Conservation (phyloP, 2,329 filamentous ascomycete genomes). For the Chaetomiaceae sp. region DNA sequence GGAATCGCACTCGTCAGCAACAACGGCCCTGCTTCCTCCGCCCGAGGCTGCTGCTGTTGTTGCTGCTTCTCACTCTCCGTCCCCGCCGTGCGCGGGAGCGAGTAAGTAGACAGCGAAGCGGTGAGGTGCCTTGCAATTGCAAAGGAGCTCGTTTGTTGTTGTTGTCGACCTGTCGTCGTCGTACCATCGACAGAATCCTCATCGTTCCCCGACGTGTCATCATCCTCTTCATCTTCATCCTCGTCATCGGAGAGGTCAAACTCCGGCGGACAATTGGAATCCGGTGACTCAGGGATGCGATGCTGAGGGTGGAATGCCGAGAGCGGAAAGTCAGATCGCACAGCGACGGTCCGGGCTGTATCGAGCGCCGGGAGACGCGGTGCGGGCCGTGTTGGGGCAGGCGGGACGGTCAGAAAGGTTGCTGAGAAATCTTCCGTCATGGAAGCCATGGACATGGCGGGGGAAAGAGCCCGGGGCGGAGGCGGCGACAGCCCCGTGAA, state of each 20-base stretch:
- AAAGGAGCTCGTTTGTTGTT: constrained; percentile 17
- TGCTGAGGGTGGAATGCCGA: constrained; percentile 25
- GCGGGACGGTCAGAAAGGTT: constrained; percentile 4
- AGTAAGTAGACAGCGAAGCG: constrained; percentile 40
- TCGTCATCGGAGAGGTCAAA: constrained; percentile 42
- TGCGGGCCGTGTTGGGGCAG: constrained; percentile 1
- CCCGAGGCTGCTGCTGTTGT: not conserved
- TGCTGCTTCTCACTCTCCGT: constrained; percentile 25
- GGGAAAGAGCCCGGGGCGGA: constrained; percentile 40
- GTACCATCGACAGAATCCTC: constrained; percentile 36
- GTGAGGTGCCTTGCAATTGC: constrained; percentile 28
- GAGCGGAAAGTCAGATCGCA: constrained; percentile 27
- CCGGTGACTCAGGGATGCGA: constrained; percentile 36
- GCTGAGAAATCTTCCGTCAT: not conserved
- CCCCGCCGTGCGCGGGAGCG: constrained; percentile 38
- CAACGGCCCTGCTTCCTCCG: constrained; percentile 5
- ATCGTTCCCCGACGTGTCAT: constrained; percentile 28
- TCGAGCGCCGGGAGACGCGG: not conserved
- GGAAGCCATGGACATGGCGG: constrained; percentile 22
- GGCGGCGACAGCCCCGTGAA: constrained; percentile 51
- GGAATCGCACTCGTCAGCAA: constrained; percentile 27
- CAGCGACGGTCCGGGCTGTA: constrained; percentile 12
- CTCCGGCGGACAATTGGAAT: constrained; percentile 35
- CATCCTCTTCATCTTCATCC: constrained; percentile 24
- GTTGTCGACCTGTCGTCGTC: no score